Percentiles rank a stretch among this genome's conserved stretches.
Conservation (phyloP, 1,139 yeast genomes). For the Lodderomyces metapsilosis region DNA sequence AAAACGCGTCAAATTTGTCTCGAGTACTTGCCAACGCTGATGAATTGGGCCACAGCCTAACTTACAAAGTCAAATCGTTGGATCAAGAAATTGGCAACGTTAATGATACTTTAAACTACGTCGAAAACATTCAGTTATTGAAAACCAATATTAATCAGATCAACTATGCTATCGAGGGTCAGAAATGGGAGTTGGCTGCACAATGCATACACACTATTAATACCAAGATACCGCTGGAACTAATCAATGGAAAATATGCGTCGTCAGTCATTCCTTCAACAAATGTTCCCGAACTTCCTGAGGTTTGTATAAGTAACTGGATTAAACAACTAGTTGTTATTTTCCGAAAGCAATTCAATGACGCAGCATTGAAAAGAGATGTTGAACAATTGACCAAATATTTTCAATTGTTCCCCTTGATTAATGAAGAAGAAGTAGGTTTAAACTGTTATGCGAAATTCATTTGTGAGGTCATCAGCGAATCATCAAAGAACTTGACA, state of each 20-base stretch:
- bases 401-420: constrained; percentile 85
- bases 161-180: constrained; percentile 61
- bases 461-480: constrained; percentile 80
- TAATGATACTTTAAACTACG: constrained; percentile 61
- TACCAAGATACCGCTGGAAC: constrained; percentile 49
- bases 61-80: constrained; percentile 65
- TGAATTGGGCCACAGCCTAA: constrained; percentile 62
- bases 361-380: constrained; percentile 66
- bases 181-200: constrained; percentile 75
- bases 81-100: constrained; percentile 74
- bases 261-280: constrained; percentile 84
- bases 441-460: constrained; percentile 79
- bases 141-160: constrained; percentile 67
- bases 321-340: constrained; percentile 53
- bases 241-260: constrained; percentile 69
- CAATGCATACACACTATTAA: constrained; percentile 54
- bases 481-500: constrained; percentile 67
- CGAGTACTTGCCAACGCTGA: constrained; percentile 59
- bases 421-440: constrained; percentile 72
- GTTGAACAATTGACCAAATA: constrained; percentile 71
- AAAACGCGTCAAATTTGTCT: constrained; percentile 46
- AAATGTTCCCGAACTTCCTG: constrained; percentile 84
- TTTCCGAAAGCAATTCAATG: constrained; percentile 62
- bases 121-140: constrained; percentile 60
- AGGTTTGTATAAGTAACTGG: constrained; percentile 56